Evolutionary conservation across 225 moss, liverwort and hornwort genomes (phyloP), one percentile per base, ranked within the genome.

Genomic region (Rhytidiadelphus loreus): DNA sequence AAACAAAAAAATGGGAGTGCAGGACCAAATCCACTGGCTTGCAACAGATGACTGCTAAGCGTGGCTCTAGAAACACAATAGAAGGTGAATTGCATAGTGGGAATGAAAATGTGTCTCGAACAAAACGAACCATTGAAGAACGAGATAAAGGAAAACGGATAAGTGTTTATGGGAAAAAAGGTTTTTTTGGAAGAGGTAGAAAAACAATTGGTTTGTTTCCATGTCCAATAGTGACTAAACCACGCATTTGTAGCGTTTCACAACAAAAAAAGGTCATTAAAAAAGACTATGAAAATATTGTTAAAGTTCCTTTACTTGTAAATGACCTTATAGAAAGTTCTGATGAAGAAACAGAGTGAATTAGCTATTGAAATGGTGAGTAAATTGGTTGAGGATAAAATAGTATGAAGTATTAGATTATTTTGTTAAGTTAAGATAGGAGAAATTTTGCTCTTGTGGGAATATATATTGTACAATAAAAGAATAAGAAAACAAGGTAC

Each of bases 201-300:
- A 92, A 91, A 50, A 43, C 85, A 13, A 82, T 91, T 81, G 90
- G 91, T 17, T 89, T 92, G 32, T 91, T 93, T 86, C 89, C 94
- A 11, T 90, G 88, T 85, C 89, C 88, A 2, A 32, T 88, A 16
- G 75, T 50, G 23, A 86, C 84, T 73, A 92, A 91, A 84, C 84
- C 88, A 76, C 65, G 81, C 15, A 86, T 87, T 50, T 86, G 82
- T 59, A 91, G 88, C 53, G 46, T 76, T 15, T 86, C 65, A 14
- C 87, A 89, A 70, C 86, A 57, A 19, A 91, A 64, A 21, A 90
- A 35, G 12, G 48, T 79, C n/a, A 44, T 77, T 9, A 59, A 57
- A 48, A 89, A 86, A 28, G 61, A 83, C 9, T 73, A 44, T 29
- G 82, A 73, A 80, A 84, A 71, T 80, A 83, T 70, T 12, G 7